A percentile compares a stretch with the other conserved stretches of the same genome.
Evolutionary conservation across 2,329 filamentous ascomycete genomes (phyloP).

Genomic region (Hypoxylon sp.): DNA sequence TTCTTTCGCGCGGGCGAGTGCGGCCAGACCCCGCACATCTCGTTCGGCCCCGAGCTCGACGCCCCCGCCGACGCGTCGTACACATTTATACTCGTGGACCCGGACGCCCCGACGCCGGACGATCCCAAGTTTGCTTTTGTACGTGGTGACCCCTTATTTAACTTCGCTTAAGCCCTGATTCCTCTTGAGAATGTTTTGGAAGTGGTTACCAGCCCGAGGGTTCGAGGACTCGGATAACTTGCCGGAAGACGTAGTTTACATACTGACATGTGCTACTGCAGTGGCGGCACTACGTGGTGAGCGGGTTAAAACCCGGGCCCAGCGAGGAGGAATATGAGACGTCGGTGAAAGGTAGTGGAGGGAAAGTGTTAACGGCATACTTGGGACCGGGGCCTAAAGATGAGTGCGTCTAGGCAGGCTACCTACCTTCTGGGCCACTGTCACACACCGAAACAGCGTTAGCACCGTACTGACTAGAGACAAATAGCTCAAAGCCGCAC

Average conservation of each 20-base stretch:
- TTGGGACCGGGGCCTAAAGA: slow-evolving; percentile 60
- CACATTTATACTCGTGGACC: slow-evolving; percentile 63
- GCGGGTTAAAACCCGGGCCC: slow-evolving; percentile 52
- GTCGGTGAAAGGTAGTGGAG: slow-evolving; percentile 38
- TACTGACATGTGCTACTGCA: no score
- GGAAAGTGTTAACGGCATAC: slow-evolving; percentile 55
- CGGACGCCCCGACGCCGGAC: slow-evolving; percentile 66
- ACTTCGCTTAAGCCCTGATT: no score
- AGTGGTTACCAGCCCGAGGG: no score
- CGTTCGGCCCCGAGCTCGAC: slow-evolving; percentile 52
- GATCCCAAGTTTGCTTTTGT: slow-evolving; percentile 65
- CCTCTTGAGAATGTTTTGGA: no score
- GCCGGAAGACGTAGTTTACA: no score
- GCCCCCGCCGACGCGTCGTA: slow-evolving; percentile 53
- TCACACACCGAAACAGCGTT: not conserved
- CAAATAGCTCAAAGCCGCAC: slow-evolving; percentile 59
- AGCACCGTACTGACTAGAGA: slow-evolving; percentile 30
- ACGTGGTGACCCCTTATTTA: no score
- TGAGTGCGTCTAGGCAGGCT: slow-evolving; percentile 52
- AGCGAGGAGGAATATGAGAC: slow-evolving; percentile 18
- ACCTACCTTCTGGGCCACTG: not conserved
- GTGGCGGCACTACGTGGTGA: slow-evolving; percentile 66
- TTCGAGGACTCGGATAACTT: no score
- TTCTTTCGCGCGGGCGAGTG: slow-evolving; percentile 56
- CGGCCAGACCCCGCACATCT: slow-evolving; percentile 53